Conservation (phyloP, 768 basidiomycete species). For the Podaxis sp. region DNA sequence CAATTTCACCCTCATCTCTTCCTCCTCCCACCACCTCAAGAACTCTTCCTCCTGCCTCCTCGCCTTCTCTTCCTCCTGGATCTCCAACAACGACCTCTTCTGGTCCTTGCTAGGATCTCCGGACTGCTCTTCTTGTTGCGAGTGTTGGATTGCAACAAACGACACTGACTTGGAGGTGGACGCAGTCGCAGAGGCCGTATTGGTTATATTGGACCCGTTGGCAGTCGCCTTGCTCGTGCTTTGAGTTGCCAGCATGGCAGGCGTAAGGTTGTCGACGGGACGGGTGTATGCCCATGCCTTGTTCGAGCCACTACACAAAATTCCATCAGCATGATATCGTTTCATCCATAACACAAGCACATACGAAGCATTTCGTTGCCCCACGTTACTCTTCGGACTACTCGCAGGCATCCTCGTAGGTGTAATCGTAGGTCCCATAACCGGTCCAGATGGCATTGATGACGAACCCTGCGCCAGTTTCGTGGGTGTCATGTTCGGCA, state of each 20-base stretch:
- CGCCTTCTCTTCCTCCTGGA: slow-evolving; percentile 80
- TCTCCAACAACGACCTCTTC: slow-evolving; percentile 70
- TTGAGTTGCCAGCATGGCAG: background rate
- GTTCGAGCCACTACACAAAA: slow-evolving; percentile 28
- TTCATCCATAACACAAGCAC: slow-evolving; percentile 22
- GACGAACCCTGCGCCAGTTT: background rate
- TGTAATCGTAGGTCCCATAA: slow-evolving; percentile 63
- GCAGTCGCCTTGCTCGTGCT: background rate
- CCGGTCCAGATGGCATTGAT: slow-evolving; percentile 26
- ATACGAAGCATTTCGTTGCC: slow-evolving; percentile 48
- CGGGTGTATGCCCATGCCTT: slow-evolving; percentile 65
- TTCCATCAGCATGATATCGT: background rate
- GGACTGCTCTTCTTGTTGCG: slow-evolving; percentile 58
- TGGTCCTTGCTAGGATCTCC: slow-evolving; percentile 34
- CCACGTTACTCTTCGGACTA: slow-evolving; percentile 21
- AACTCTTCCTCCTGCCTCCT: slow-evolving; percentile 75
- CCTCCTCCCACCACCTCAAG: slow-evolving; percentile 84
- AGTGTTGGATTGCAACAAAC: slow-evolving; percentile 81
- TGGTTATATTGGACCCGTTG: background rate
- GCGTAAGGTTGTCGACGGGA: slow-evolving; percentile 42
- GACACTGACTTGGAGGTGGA: slow-evolving; percentile 43
- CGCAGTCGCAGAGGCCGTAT: slow-evolving; percentile 26
- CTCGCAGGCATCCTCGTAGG: slow-evolving; percentile 48
- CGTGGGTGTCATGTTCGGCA: background rate
- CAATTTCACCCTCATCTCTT: slow-evolving; percentile 70